phyloP scores from a whole-genome alignment of 306 rosid species.

The Amphicarpaea edgeworthii region DNA sequence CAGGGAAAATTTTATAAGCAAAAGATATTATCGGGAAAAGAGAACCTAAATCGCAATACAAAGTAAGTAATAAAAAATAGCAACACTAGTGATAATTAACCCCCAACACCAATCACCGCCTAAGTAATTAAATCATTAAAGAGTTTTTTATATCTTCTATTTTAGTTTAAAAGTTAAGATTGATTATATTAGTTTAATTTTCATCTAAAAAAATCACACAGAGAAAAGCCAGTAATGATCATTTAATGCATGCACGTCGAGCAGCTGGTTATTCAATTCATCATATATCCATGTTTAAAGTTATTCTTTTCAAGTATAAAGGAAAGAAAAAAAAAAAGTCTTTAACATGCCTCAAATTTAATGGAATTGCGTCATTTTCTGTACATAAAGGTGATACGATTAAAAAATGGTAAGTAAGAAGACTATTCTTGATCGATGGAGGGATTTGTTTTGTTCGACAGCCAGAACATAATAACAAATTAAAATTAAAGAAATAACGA shows the following conservation, averaged over 20 bases:
- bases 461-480: background rate
- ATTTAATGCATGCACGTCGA: background rate
- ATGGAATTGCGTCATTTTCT: background rate
- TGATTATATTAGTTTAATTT: no score
- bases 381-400: background rate
- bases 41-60: no score
- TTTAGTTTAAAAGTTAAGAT: no score
- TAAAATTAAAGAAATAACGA: constrained; percentile 1
- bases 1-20: no score
- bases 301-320: background rate
- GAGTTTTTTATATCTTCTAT: no score
- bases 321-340: background rate
- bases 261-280: background rate
- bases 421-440: background rate
- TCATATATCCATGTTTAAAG: background rate
- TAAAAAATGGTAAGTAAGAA: constrained; percentile 3
- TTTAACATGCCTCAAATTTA: background rate
- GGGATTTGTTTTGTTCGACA: constrained; percentile 14
- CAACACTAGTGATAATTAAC: no score
- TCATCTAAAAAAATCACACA: no score
- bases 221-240: no score
- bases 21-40: no score
- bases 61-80: no score
- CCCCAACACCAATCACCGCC: no score
- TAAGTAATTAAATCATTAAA: no score